These are phyloP conservation scores for Kandelia obovata DNA, from an alignment of 345 rosid species.

Conservation along the genomic window DNA sequence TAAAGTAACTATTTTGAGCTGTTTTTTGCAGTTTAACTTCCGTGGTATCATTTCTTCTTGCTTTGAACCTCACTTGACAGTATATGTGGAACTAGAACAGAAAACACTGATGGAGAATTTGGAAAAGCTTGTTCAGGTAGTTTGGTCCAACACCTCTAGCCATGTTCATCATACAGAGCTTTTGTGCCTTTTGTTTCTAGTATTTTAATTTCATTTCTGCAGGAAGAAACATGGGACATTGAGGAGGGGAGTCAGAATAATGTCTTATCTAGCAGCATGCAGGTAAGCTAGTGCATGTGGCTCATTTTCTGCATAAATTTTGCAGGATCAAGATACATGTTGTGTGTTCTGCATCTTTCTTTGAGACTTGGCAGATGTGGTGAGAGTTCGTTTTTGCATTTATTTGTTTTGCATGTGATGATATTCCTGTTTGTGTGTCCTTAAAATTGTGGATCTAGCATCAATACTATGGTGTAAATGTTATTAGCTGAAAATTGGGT, in stretches of 20 bases:
- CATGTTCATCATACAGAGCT: conserved; percentile 4
- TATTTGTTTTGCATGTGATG: too few relatives aligned
- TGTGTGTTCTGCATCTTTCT: too few relatives aligned
- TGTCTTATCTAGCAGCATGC: conserved; percentile 93
- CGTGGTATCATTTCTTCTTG: conserved; percentile 95
- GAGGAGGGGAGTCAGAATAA: conserved; percentile 94
- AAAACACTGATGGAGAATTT: conserved; percentile 94
- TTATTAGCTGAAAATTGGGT: too few relatives aligned
- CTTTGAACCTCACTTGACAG: conserved; percentile 88
- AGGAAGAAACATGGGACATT: conserved; percentile 99
- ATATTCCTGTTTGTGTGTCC: too few relatives aligned
- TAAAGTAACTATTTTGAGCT: background rate
- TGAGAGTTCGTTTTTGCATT: too few relatives aligned
- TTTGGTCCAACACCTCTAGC: conserved; percentile 11
- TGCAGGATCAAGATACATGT: background rate
- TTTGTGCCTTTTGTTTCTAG: conserved; percentile 24
- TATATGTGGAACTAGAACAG: conserved; percentile 91
- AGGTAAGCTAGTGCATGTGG: conserved; percentile 43
- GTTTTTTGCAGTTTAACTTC: conserved; percentile 83
- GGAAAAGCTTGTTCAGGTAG: conserved; percentile 94
- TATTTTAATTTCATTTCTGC: conserved; percentile 13
- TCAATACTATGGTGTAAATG: too few relatives aligned
- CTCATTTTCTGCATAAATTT: background rate
- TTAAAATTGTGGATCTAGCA: too few relatives aligned
- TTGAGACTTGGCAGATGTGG: too few relatives aligned